Base-by-base conservation (phyloP, 805 yeast species). In the Diddensiella santjacobensis region DNA sequence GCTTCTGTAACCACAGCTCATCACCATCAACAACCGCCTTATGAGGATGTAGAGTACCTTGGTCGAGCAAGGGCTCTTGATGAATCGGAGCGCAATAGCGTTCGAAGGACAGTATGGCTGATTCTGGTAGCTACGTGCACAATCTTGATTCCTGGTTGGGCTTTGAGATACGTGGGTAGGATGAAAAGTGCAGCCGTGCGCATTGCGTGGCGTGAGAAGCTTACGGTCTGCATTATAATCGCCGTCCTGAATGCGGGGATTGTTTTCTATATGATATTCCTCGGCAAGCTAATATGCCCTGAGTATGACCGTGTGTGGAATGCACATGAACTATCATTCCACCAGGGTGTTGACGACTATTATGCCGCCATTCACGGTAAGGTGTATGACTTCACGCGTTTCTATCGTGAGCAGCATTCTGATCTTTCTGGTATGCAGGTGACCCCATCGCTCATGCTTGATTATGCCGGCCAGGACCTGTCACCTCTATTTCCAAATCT, bases 121-220 rank as follows among this genome's bases (percentile, higher is more conserved):
- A 46, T 51, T 26, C 45, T 68, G 17, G 72, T 68, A 2, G 57
- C 59, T 62, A 8, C 52, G 5, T 53, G 62, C 24, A 68, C 71
- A 1, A 66, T 60, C 59, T 68, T 67, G 66, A 48, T 64, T 8
- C 71, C 71, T 3, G 66, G 67, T 3, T 17, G 40, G 1, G 44
- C 59, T 24, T 56, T 67, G 43, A 36, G 36, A 31, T 24, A 24
- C 4, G 17, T 61, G 15, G 68, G 68, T 1, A 33, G 58, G 10
- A 63, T 67, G 56, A 50, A 56, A 4, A 52, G 66, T 29, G 54
- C 55, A 22, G 65, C 64, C 40, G 61, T 65, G 3, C 62, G 68
- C 13, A 46, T 66, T 8, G 71, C 71, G 2, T 67, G 71, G 71
- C 57, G 70, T 15, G 71, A 67, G 44, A 67, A 67, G 52, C 49